phyloP scores from a whole-genome alignment of 1,139 yeast species.

The Yamadazyma oceani region DNA sequence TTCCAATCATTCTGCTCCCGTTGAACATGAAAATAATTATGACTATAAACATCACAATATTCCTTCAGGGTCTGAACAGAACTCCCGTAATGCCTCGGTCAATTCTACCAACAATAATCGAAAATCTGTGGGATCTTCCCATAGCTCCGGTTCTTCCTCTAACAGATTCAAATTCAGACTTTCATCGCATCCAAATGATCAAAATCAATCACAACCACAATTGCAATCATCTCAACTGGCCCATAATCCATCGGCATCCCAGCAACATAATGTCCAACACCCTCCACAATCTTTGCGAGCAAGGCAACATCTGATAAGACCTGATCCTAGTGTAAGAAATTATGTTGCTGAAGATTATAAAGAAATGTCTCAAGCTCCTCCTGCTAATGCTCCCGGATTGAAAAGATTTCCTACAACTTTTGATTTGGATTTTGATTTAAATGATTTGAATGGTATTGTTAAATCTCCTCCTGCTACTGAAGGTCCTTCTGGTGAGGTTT shows the following conservation, averaged over 20 bases:
- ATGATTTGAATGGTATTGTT: constrained; percentile 50
- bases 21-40: neutral
- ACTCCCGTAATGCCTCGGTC: constrained; percentile 1
- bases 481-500: constrained; percentile 1
- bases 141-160: constrained; percentile 17
- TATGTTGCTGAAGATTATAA: neutral
- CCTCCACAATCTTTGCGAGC: too few relatives aligned
- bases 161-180: constrained; percentile 38
- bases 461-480: constrained; percentile 24
- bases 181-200: constrained; percentile 37
- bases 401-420: constrained; percentile 17
- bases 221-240: neutral
- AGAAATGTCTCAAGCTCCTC: neutral
- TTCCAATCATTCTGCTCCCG: neutral
- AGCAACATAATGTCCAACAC: neutral
- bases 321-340: neutral
- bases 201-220: neutral
- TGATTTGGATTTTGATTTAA: constrained; percentile 48
- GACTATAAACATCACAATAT: constrained; percentile 3
- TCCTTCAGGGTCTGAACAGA: neutral
- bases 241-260: neutral
- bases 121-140: constrained; percentile 22
- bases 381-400: neutral
- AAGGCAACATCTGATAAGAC: constrained; percentile 1
- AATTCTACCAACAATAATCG: constrained; percentile 7